phyloP scores from a whole-genome alignment of 225 moss, liverwort and hornwort species.

The Rhytidiadelphus loreus region DNA sequence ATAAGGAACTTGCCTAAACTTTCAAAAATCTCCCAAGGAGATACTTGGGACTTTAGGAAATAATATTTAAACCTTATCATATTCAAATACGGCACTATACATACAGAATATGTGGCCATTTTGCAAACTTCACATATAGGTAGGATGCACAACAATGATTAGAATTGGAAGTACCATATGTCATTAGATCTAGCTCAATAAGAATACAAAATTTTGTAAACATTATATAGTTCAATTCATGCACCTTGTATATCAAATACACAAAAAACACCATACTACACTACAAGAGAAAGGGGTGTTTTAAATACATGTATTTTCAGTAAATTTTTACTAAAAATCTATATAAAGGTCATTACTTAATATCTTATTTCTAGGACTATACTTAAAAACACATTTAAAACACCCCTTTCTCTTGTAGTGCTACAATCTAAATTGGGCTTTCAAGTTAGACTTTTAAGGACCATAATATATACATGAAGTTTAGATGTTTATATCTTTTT shows the following conservation, averaged over 20 bases:
- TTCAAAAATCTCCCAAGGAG: not conserved
- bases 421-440: not conserved
- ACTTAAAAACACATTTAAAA: too few species aligned
- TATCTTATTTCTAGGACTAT: too few species aligned
- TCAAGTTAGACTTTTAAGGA: not conserved
- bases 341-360: too few species aligned
- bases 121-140: not conserved
- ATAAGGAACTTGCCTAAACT: not conserved
- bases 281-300: too few species aligned
- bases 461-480: not conserved
- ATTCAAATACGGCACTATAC: not conserved
- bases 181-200: accelerated
- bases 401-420: too few species aligned
- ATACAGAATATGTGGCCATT: not conserved
- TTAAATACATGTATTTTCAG: too few species aligned
- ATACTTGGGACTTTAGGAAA: not conserved
- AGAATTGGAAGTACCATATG: not conserved
- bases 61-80: not conserved
- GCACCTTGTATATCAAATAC: not conserved
- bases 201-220: not conserved
- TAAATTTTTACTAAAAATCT: too few species aligned
- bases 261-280: accelerated
- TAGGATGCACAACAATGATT: not conserved
- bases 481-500: not conserved
- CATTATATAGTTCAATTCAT: too few species aligned